A percentile compares a stretch with the other conserved stretches of the same genome.
Conservation (phyloP, 768 basidiomycete species). For the Naganishia onofrii region DNA sequence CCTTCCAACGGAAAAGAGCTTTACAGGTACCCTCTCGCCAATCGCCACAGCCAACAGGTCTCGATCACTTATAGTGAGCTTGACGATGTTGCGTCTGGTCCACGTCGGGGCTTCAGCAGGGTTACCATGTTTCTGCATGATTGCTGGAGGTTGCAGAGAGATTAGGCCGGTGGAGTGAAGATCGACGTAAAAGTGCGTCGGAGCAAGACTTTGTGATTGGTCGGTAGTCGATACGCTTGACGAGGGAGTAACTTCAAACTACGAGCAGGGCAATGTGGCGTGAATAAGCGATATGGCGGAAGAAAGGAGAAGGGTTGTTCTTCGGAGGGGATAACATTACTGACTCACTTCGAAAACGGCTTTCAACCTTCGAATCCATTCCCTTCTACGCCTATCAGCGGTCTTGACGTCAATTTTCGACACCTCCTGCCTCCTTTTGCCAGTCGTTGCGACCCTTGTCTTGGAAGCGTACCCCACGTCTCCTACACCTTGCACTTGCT, state of each 20-base stretch:
- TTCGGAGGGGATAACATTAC: no score
- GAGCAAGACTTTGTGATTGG: background rate
- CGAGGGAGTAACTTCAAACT: slow-evolving; percentile 9
- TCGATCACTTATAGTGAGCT: slow-evolving; percentile 12
- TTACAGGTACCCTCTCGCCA: slow-evolving; percentile 18
- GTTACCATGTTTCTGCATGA: background rate
- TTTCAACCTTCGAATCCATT: slow-evolving; percentile 3
- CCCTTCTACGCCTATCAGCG: background rate
- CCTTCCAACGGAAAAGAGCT: slow-evolving; percentile 15
- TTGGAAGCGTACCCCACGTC: background rate
- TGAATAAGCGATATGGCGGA: background rate
- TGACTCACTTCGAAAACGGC: slow-evolving; percentile 11
- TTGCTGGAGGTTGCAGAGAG: background rate
- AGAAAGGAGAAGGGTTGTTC: background rate
- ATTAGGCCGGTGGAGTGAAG: background rate
- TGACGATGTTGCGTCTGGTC: slow-evolving; percentile 2
- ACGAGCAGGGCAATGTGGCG: background rate
- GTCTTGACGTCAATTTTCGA: background rate
- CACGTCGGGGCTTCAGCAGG: background rate
- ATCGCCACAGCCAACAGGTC: slow-evolving; percentile 16
- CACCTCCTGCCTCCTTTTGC: background rate
- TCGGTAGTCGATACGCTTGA: background rate
- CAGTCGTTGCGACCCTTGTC: background rate
- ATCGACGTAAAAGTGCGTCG: slow-evolving; percentile 14
- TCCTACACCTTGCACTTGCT: background rate